Evolutionary conservation across 306 rosid genomes (phyloP).

Genomic region (Phaseolus lunatus): DNA sequence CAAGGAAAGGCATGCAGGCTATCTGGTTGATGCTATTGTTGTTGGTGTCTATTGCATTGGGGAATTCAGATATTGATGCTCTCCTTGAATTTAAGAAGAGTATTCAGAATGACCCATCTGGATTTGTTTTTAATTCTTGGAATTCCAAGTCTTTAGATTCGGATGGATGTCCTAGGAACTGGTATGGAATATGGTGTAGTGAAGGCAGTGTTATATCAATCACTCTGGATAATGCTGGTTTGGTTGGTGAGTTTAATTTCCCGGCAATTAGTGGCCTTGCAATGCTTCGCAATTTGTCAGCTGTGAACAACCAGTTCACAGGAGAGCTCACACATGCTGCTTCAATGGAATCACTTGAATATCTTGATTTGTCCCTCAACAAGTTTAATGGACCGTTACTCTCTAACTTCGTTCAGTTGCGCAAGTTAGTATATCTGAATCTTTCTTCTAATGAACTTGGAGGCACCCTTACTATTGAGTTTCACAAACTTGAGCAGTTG

Average conservation of each 20-base stretch:
- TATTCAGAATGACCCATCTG: conserved; percentile 65
- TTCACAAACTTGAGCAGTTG: conserved; percentile 62
- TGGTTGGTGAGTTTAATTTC: conserved; percentile 72
- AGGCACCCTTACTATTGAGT: conserved; percentile 58
- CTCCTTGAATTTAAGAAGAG: conserved; percentile 73
- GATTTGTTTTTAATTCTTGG: conserved; percentile 71
- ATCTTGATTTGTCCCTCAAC: conserved; percentile 72
- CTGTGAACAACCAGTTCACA: conserved; percentile 69
- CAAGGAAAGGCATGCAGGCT: conserved; percentile 70
- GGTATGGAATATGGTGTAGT: conserved; percentile 69
- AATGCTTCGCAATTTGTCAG: conserved; percentile 68
- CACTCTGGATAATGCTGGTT: conserved; percentile 61
- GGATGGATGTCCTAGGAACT: conserved; percentile 75
- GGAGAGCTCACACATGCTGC: conserved; percentile 59
- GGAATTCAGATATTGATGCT: conserved; percentile 69
- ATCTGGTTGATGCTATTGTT: conserved; percentile 57
- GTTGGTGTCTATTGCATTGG: conserved; percentile 54
- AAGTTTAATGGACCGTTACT: conserved; percentile 60
- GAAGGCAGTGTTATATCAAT: conserved; percentile 68
- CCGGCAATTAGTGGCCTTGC: conserved; percentile 61
- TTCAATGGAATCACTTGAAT: conserved; percentile 57
- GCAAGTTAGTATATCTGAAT: conserved; percentile 58
- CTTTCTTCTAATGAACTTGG: conserved; percentile 74
- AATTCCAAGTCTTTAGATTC: conserved; percentile 67
- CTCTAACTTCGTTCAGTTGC: conserved; percentile 48